These are phyloP conservation scores for Phytophthora meadii DNA, from an alignment of 352 stramenopile genomes.

Conservation along the genomic window DNA sequence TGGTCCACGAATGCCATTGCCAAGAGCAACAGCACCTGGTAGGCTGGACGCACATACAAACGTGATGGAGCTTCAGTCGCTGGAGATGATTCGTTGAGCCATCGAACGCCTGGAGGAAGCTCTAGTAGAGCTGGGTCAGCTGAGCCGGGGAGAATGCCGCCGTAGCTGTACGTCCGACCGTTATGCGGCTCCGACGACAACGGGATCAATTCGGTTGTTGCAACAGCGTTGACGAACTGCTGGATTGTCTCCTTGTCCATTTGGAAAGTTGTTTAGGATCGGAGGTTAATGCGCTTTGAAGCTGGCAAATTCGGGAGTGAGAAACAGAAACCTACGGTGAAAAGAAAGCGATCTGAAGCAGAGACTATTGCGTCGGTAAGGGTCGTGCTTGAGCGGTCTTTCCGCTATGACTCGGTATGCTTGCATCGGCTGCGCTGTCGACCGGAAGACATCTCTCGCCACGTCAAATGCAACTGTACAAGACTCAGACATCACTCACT, in stretches of 20 bases:
- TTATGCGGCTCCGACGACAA: conserved; percentile 24
- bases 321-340: background rate
- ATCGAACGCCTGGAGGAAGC: conserved; percentile 21
- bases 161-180: conserved; percentile 24
- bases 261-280: background rate
- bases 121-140: conserved; percentile 20
- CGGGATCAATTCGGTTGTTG: conserved; percentile 9
- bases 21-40: conserved; percentile 31
- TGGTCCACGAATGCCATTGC: conserved; percentile 38
- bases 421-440: conserved; percentile 16
- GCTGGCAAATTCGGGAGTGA: conserved; percentile 23
- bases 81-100: conserved; percentile 9
- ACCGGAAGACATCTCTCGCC: conserved; percentile 6
- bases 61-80: conserved; percentile 4
- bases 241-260: conserved; percentile 21
- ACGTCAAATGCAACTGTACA: conserved; percentile 19
- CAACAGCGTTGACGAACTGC: conserved; percentile 18
- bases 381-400: conserved; percentile 22
- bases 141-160: conserved; percentile 23
- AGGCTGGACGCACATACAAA: conserved; percentile 40
- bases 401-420: conserved; percentile 28
- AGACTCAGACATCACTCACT: conserved; percentile 21
- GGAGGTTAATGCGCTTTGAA: background rate
- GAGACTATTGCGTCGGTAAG: conserved; percentile 12
- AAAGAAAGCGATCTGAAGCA: conserved; percentile 4